Conservation (phyloP, 225 moss, liverwort and hornwort genomes). For the Polytrichum commune region DNA sequence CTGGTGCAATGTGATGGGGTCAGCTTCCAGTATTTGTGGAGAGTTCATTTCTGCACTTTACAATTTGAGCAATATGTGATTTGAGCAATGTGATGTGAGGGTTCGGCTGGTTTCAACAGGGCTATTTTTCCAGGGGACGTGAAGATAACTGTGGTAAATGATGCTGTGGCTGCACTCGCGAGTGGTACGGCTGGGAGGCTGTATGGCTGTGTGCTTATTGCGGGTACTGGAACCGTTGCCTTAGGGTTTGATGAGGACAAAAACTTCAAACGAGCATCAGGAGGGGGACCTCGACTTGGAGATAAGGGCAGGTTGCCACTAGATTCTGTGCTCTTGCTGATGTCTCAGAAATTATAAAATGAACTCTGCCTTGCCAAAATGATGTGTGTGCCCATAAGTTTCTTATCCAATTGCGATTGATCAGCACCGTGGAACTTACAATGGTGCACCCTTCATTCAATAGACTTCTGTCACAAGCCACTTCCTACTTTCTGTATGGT, state of each 20-base stretch:
- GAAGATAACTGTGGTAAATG: conserved; percentile 77
- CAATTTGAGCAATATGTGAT: too few species aligned
- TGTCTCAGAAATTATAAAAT: too few species aligned
- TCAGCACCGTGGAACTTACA: too few species aligned
- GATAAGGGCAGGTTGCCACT: conserved; percentile 71
- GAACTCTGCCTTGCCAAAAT: too few species aligned
- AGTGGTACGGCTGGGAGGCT: conserved; percentile 75
- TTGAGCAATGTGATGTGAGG: too few species aligned
- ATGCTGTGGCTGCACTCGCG: conserved; percentile 84
- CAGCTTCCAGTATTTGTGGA: too few species aligned
- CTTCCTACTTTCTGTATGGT: too few species aligned
- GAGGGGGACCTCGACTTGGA: conserved; percentile 82
- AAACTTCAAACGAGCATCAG: conserved; percentile 73
- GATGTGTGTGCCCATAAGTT: too few species aligned
- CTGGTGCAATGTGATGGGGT: conserved; percentile 1
- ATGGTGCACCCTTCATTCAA: too few species aligned
- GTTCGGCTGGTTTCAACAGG: conserved; percentile 30
- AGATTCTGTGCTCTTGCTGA: not conserved
- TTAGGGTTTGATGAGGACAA: conserved; percentile 70
- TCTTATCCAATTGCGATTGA: too few species aligned
- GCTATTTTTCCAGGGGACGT: conserved; percentile 61
- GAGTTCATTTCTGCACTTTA: too few species aligned
- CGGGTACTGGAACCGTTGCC: conserved; percentile 84
- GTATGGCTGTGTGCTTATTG: conserved; percentile 87
- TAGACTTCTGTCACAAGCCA: too few species aligned